Evolutionary conservation across 345 rosid genomes (phyloP).

Genomic region (Luvunga scandens): DNA sequence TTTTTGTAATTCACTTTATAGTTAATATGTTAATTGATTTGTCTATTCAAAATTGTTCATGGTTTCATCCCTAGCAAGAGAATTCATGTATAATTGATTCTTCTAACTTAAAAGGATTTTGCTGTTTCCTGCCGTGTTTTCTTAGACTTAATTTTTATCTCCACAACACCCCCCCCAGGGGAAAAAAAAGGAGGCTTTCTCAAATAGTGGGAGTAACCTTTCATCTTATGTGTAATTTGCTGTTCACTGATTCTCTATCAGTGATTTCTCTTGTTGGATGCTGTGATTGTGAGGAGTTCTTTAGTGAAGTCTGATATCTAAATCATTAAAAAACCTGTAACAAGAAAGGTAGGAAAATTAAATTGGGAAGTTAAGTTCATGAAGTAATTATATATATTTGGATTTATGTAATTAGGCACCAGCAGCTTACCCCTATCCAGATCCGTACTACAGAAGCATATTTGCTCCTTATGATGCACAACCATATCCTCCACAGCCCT

Average conservation of each 20-base stretch:
- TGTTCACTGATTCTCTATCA: too few relatives aligned
- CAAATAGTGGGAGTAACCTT: neutral
- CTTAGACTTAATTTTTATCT: too few relatives aligned
- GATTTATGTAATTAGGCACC: slow-evolving; percentile 53
- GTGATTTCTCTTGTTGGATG: neutral
- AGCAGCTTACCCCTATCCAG: slow-evolving; percentile 79
- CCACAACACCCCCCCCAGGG: too few relatives aligned
- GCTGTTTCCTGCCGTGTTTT: neutral
- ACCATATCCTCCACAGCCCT: slow-evolving; percentile 70
- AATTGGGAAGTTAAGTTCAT: slow-evolving; percentile 12
- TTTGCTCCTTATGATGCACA: slow-evolving; percentile 82
- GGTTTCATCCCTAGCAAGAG: neutral
- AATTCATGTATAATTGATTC: neutral
- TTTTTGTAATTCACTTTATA: neutral
- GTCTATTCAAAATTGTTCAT: neutral
- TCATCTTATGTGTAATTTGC: neutral
- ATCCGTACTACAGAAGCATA: slow-evolving; percentile 91
- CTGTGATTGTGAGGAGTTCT: neutral
- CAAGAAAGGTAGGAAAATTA: neutral
- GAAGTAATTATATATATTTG: slow-evolving; percentile 21
- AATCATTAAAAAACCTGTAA: neutral
- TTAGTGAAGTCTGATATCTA: slow-evolving; percentile 7
- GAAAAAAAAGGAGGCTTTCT: neutral
- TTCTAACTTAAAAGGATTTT: neutral
- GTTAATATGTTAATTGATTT: neutral